Conservation (phyloP, 306 rosid species). For the Dalbergia oliveri region DNA sequence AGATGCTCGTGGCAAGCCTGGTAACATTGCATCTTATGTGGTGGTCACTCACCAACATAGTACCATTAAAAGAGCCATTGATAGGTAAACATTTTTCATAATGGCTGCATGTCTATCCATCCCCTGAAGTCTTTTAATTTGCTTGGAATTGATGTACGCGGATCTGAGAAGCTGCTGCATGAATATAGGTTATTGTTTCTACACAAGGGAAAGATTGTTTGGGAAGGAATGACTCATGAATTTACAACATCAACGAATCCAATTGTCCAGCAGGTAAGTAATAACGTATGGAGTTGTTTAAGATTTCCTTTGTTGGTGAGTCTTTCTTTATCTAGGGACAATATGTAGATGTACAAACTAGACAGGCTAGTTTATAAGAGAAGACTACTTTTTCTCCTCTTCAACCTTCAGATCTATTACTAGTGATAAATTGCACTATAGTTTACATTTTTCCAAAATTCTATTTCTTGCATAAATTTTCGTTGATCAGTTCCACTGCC, state of each 20-base stretch:
- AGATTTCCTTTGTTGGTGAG: constrained; percentile 18
- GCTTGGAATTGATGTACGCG: constrained; percentile 19
- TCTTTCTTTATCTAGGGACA: constrained; percentile 22
- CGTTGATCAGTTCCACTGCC: background rate
- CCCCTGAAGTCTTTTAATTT: constrained; percentile 6
- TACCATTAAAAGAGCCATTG: constrained; percentile 94
- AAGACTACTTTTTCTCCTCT: constrained; percentile 18
- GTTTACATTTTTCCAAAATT: constrained; percentile 12
- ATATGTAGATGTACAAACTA: constrained; percentile 23
- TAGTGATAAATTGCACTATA: background rate
- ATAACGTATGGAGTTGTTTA: constrained; percentile 8
- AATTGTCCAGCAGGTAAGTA: constrained; percentile 88
- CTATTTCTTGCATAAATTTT: constrained; percentile 5
- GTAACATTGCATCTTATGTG: constrained; percentile 87
- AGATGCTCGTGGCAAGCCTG: constrained; percentile 74
- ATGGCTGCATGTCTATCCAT: constrained; percentile 20
- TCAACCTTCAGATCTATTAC: background rate
- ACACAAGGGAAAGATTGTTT: constrained; percentile 88
- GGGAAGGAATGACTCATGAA: constrained; percentile 98
- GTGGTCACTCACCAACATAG: constrained; percentile 99
- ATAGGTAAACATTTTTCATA: constrained; percentile 65
- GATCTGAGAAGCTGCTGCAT: constrained; percentile 33
- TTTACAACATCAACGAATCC: constrained; percentile 86
- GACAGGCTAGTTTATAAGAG: constrained; percentile 2
- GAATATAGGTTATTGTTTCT: constrained; percentile 82